Conservation (phyloP, 2,329 filamentous ascomycete species). For the Sporothrix brasiliensis region DNA sequence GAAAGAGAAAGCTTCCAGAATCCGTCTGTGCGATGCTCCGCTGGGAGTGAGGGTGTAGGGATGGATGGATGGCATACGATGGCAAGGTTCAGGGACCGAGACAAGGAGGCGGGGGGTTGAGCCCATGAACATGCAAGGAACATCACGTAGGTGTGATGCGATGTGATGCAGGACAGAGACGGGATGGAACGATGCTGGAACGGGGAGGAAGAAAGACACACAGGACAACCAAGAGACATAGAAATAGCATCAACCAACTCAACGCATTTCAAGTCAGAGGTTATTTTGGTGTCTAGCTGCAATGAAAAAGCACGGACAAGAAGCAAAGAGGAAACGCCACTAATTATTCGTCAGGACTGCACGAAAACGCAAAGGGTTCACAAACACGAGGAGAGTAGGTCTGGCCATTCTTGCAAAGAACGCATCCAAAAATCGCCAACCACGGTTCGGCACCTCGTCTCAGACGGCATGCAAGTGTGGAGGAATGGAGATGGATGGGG, state of each 20-base stretch:
- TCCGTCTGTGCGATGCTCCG: not conserved
- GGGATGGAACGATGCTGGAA: slow-evolving; percentile 21
- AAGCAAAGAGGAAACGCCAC: not conserved
- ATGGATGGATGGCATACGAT: slow-evolving; percentile 21
- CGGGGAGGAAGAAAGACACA: not conserved
- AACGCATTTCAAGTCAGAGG: too few relatives aligned
- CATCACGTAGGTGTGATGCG: slow-evolving; percentile 22
- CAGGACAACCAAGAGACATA: not conserved
- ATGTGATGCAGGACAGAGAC: not conserved
- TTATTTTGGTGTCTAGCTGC: not conserved
- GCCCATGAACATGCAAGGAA: slow-evolving; percentile 18
- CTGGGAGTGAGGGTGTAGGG: slow-evolving; percentile 12
- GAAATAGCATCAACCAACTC: slow-evolving; percentile 1
- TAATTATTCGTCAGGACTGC: not conserved
- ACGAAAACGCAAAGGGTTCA: not conserved
- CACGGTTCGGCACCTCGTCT: slow-evolving; percentile 26
- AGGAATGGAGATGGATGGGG: not conserved
- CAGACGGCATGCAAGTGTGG: slow-evolving; percentile 5
- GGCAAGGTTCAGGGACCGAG: slow-evolving; percentile 26
- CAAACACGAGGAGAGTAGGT: not conserved
- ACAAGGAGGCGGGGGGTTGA: not conserved
- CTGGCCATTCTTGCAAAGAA: slow-evolving; percentile 3
- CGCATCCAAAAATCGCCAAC: slow-evolving; percentile 5
- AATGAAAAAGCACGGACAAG: not conserved
- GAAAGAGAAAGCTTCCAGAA: slow-evolving; percentile 23